Evolutionary conservation across 2,329 filamentous ascomycete species (phyloP).

Genomic region (Xylariaceae sp.): DNA sequence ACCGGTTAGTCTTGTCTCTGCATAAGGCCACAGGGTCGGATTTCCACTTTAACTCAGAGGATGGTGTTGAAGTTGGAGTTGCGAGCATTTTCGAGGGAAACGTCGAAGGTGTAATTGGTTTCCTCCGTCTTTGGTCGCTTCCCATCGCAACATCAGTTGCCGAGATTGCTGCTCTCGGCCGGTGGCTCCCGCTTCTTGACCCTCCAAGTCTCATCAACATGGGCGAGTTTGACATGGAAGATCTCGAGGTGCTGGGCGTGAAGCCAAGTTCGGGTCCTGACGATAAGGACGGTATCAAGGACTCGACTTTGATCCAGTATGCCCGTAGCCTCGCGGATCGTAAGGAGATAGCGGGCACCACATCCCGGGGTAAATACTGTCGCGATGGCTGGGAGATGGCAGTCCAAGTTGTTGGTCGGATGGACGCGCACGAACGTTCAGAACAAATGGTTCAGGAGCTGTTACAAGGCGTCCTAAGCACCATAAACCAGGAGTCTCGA

Average conservation of each 20-base stretch:
- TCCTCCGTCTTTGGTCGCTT: constrained; percentile 75
- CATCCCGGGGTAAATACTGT: constrained; percentile 31
- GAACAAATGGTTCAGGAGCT: constrained; percentile 70
- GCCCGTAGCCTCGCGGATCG: constrained; percentile 60
- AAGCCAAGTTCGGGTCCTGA: constrained; percentile 50
- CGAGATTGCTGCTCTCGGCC: constrained; percentile 76
- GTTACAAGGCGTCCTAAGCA: constrained; percentile 59
- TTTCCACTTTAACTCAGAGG: constrained; percentile 71
- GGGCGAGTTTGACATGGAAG: constrained; percentile 71
- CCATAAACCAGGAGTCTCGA: constrained; percentile 59
- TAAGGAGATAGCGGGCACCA: constrained; percentile 40
- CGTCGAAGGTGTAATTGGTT: constrained; percentile 65
- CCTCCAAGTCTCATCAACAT: constrained; percentile 50
- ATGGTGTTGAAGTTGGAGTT: constrained; percentile 72
- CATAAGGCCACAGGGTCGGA: constrained; percentile 62
- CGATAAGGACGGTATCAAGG: constrained; percentile 63
- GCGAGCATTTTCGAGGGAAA: constrained; percentile 81
- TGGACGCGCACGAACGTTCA: constrained; percentile 67
- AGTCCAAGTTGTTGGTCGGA: constrained; percentile 72
- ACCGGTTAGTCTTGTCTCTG: constrained; percentile 67
- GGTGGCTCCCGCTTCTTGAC: constrained; percentile 67
- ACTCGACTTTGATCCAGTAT: constrained; percentile 73
- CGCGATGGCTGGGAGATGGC: constrained; percentile 86
- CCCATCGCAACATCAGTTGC: constrained; percentile 71
- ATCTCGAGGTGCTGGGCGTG: constrained; percentile 76